Conservation (phyloP, 192 early-diverging fungal species). For the Podila horticola region DNA sequence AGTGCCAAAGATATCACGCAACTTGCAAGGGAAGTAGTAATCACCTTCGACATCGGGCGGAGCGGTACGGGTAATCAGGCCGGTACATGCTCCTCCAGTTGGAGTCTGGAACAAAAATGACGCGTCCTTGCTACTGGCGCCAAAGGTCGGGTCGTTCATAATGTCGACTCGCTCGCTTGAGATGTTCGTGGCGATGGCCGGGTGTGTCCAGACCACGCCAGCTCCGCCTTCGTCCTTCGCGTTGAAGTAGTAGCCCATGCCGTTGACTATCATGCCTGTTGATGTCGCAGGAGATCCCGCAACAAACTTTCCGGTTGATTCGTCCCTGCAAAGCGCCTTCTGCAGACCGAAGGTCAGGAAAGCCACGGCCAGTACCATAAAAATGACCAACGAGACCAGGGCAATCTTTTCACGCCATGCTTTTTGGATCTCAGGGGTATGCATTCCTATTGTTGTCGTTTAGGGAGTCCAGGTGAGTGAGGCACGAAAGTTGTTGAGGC, state of each 20-base stretch:
- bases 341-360: constrained; percentile 90
- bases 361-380: constrained; percentile 77
- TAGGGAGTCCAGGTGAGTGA: neutral
- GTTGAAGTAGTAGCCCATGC: constrained; percentile 72
- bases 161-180: constrained; percentile 49
- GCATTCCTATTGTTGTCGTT: constrained; percentile 60
- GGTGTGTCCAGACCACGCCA: constrained; percentile 39
- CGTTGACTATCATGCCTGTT: constrained; percentile 67
- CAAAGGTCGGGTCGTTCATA: constrained; percentile 55
- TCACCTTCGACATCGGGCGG: constrained; percentile 19
- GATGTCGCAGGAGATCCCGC: constrained; percentile 34
- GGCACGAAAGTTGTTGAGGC: neutral
- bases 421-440: constrained; percentile 64
- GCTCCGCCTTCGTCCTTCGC: constrained; percentile 19
- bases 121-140: constrained; percentile 74
- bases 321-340: constrained; percentile 65
- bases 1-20: constrained; percentile 30
- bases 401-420: constrained; percentile 97
- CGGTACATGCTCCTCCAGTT: constrained; percentile 56
- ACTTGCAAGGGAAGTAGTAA: constrained; percentile 37
- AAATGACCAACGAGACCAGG: constrained; percentile 79
- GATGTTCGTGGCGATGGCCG: constrained; percentile 40
- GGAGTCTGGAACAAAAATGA: constrained; percentile 77
- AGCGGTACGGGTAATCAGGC: constrained; percentile 20
- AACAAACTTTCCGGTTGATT: constrained; percentile 50